Base-by-base conservation (phyloP, 768 basidiomycete genomes). In the Collybia nuda region DNA sequence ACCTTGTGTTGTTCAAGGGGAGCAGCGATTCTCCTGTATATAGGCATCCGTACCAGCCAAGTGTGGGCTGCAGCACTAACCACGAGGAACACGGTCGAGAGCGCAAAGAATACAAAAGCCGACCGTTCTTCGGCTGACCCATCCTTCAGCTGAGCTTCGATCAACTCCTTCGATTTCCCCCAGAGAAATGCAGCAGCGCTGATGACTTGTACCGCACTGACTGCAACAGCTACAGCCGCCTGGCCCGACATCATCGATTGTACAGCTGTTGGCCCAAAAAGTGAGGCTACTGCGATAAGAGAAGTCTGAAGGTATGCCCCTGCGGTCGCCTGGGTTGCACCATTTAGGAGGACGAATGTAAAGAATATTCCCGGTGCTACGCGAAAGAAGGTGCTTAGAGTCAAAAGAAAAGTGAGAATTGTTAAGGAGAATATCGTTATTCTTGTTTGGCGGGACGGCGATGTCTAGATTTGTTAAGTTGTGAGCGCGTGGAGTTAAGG, bases 171-270 rank as follows among this genome's bases (percentile, higher is more conserved):
- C 6, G 79, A 59, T 32, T 69, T 67, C 11, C 73, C 71, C 72
- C 72, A 75, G 14, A 88, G 69, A 7, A 86, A 86, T 1, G 79
- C 69, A 0, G 74, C 65, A 7, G 86, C 78, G 51, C 89, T 84
- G 28, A 84, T 53, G 6, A 93, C 77, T 59, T 94, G 91, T 0
- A 92, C 84, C 1, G 75, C 71, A 46, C 90, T 91, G 54, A 94
- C 84, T 1, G 82, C 84, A 11, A 95, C 89, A 0, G 85, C 93
- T 1, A 93, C 81, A 0, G 88, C 90, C 0, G 88, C 93, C 67
- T 94, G 90, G 9, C 91, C 93, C 2, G 90, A 82, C 76, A 94
- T 80, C 63, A 89, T 73, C 21, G 81, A 74, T 63, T 93, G 88
- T 45, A 94, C 78, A 11, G 84, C 84, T 6, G 75, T 65, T 2